A percentile compares a stretch with the other conserved stretches of the same genome.
phyloP scores from a whole-genome alignment of 2,329 filamentous ascomycete species.

The Diaporthe sp. region DNA sequence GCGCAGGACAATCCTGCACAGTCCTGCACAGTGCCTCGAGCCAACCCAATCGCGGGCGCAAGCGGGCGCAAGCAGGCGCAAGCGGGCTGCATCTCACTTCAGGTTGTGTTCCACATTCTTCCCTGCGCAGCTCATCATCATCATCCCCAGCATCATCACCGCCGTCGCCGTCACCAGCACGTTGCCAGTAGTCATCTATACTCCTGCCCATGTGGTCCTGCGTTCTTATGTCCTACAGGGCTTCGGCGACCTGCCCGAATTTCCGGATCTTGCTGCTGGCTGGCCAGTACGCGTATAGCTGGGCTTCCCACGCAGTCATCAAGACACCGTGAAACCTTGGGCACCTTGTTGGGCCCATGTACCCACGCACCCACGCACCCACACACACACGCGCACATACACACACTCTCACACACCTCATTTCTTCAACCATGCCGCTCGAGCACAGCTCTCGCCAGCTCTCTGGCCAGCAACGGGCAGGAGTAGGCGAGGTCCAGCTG shows the following conservation, averaged over 20 bases:
- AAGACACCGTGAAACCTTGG: conserved; percentile 7
- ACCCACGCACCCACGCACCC: neutral
- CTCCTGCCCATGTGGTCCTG: conserved; percentile 11
- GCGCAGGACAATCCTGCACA: neutral
- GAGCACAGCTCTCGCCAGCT: neutral
- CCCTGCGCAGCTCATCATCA: conserved; percentile 14
- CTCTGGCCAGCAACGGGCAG: conserved; percentile 5
- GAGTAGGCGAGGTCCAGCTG: conserved; percentile 28
- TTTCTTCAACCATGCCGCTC: conserved; percentile 25
- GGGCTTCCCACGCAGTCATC: conserved; percentile 15
- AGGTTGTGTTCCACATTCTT: conserved; percentile 8
- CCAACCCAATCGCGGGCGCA: conserved; percentile 27
- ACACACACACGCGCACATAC: neutral
- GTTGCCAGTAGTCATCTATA: neutral
- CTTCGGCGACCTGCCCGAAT: conserved; percentile 26
- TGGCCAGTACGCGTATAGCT: neutral
- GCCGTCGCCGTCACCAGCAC: neutral
- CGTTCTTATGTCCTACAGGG: conserved; percentile 1
- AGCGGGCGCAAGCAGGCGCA: conserved; percentile 33
- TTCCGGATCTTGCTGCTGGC: conserved; percentile 15
- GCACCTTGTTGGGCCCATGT: conserved; percentile 4
- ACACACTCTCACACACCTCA: conserved; percentile 16
- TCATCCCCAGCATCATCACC: conserved; percentile 1
- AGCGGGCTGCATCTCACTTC: conserved; percentile 30
- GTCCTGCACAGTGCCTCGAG: conserved; percentile 38